Percentiles rank a stretch among this genome's conserved stretches.
Evolutionary conservation across 2,329 filamentous ascomycete species (phyloP).

Genomic region (Pseudogymnoascus sp.): DNA sequence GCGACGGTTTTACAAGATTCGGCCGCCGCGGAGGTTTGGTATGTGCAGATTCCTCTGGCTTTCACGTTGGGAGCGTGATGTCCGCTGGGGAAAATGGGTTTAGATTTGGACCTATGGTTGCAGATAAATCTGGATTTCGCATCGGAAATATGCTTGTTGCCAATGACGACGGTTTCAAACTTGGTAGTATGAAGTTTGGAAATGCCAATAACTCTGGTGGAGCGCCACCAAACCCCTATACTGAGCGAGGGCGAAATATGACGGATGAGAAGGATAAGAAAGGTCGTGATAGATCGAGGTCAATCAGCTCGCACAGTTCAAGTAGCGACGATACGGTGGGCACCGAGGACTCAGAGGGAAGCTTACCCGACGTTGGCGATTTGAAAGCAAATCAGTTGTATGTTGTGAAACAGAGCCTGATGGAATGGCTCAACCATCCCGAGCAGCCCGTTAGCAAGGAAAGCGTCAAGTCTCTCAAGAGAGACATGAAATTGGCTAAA

Average conservation of each 20-base stretch:
- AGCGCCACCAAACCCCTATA: background rate
- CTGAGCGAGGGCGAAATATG: background rate
- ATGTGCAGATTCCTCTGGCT: background rate
- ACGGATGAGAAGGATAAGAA: background rate
- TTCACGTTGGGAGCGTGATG: conserved; percentile 4
- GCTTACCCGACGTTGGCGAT: conserved; percentile 39
- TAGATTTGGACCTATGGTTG: conserved; percentile 21
- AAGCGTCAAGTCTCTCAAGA: conserved; percentile 34
- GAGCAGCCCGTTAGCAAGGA: conserved; percentile 41
- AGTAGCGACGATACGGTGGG: conserved; percentile 11
- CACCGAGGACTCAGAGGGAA: background rate
- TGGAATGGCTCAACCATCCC: conserved; percentile 42
- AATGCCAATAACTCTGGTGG: background rate
- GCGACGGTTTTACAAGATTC: background rate
- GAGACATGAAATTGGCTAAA: conserved; percentile 37
- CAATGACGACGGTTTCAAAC: conserved; percentile 34
- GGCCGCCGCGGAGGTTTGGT: background rate
- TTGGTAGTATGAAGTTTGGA: conserved; percentile 17
- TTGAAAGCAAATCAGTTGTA: conserved; percentile 42
- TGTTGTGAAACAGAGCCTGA: conserved; percentile 36
- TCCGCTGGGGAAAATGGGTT: conserved; percentile 11
- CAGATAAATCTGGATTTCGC: conserved; percentile 18
- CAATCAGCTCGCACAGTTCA: conserved; percentile 22
- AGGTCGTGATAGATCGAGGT: conserved; percentile 16
- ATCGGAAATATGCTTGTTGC: conserved; percentile 27